Evolutionary conservation across 345 rosid genomes (phyloP).

Genomic region (Linum trigynum): DNA sequence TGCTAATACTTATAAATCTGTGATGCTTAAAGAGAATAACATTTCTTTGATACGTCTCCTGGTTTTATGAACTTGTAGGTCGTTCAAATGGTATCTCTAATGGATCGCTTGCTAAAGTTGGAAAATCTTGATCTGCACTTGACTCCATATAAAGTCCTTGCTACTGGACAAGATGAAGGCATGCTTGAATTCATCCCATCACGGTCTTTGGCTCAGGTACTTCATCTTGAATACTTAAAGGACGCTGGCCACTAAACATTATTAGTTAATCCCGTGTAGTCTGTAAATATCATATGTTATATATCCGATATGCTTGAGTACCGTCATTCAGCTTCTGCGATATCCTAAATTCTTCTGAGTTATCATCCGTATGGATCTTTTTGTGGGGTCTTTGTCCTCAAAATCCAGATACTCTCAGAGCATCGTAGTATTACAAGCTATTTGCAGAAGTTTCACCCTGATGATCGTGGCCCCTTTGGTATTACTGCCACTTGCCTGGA

Average conservation of each 20-base stretch:
- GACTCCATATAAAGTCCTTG: slow-evolving; percentile 92
- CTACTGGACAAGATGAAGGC: slow-evolving; percentile 98
- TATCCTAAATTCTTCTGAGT: too few relatives aligned
- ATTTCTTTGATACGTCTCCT: slow-evolving; percentile 11
- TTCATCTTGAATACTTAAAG: neutral
- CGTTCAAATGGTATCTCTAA: slow-evolving; percentile 96
- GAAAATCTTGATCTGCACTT: slow-evolving; percentile 90
- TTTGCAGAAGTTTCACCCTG: slow-evolving; percentile 92
- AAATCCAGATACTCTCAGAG: slow-evolving; percentile 76
- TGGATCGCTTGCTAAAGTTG: slow-evolving; percentile 93
- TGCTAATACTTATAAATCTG: neutral
- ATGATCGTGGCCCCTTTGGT: slow-evolving; percentile 93
- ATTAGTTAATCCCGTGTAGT: neutral
- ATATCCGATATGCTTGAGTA: too few relatives aligned
- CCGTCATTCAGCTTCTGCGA: too few relatives aligned
- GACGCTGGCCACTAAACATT: neutral
- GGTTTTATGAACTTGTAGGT: slow-evolving; percentile 45
- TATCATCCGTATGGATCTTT: neutral
- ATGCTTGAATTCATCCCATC: slow-evolving; percentile 98
- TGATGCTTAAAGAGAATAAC: neutral
- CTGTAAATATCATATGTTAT: too few relatives aligned
- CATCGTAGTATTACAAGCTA: slow-evolving; percentile 86
- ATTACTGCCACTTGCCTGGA: slow-evolving; percentile 91
- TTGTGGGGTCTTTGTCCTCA: slow-evolving; percentile 1
- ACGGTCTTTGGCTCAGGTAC: slow-evolving; percentile 84